Evolutionary conservation across 371 early-diverging fungal genomes (phyloP), one percentile per base, ranked within the genome.

Genomic region (Actinomortierella wolfii): DNA sequence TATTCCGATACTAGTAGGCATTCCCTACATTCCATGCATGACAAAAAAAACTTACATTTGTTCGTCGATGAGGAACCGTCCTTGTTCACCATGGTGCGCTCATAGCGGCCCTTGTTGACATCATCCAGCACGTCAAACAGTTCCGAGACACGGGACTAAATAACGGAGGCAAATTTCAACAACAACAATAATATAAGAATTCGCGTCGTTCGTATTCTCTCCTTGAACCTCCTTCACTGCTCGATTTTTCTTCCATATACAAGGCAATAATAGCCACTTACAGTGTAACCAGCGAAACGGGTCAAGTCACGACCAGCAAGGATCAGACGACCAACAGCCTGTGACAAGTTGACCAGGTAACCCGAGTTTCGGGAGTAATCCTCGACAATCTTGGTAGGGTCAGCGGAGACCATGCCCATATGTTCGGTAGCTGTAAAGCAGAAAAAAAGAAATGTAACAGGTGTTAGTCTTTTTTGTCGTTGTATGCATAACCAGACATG

Each of bases 311-410:
- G 89, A 41, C 89, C 90, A 41, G 92, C 88, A 58, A 89, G 80
- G 75, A 93, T 92, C 29, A 94, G 71, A 57, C 94, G 78, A 34
- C 94, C 94, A 20, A 94, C 90, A 26, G 94, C 94, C 59, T 94
- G 94, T 0, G 92, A 90, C 53, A 94, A 67, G 59, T 92, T 94
- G 64, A 94, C 89, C 60, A 94, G 79, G 59, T 94, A 92, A 66
- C 93, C 87, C 62, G 92, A 93, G 68, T 94, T 94, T 64, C 91
- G 76, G 53, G 89, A 88, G 67, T 93, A 93, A 61, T 93, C 93
- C 67, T 92, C 90, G 83, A 93, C 92, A 49, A 93, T 63, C 71
- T 92, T 89, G 34, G 91, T 90, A 39, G 94, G 92, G 56, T 89
- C 84, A 18, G 80, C 80, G 17, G 61, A 51, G 8, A 82, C 69